These are phyloP conservation scores for Colletotrichum sp. DNA, from an alignment of 2,329 filamentous ascomycete species.

Conservation along the genomic window DNA sequence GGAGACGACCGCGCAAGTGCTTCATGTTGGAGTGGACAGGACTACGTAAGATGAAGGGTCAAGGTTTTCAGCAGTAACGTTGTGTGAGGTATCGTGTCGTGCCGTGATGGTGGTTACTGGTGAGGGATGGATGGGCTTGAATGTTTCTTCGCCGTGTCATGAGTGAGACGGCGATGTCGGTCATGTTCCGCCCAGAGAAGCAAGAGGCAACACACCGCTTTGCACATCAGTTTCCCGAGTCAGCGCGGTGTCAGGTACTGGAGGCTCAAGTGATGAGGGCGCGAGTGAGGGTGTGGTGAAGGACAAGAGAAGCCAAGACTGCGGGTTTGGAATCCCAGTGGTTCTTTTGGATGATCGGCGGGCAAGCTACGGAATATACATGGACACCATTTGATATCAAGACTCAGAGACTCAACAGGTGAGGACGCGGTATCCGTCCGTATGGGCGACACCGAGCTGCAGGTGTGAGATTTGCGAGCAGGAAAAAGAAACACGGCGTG, in stretches of 20 bases:
- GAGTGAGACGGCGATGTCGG: neutral
- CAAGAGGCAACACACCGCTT: neutral
- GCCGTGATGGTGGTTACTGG: neutral
- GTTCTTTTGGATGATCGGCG: slow-evolving; percentile 1
- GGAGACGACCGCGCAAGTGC: neutral
- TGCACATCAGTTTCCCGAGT: slow-evolving; percentile 8
- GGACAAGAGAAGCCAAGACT: neutral
- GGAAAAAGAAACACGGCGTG: neutral
- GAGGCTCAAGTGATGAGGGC: slow-evolving; percentile 3
- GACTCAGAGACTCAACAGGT: neutral
- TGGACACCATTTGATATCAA: neutral
- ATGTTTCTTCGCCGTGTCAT: neutral
- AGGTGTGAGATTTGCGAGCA: neutral
- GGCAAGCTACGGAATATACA: neutral
- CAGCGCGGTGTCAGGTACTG: neutral
- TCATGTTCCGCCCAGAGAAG: neutral
- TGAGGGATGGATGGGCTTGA: neutral
- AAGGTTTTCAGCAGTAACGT: neutral
- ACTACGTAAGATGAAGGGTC: neutral
- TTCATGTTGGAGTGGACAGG: neutral
- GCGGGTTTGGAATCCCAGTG: neutral
- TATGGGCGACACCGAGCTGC: neutral
- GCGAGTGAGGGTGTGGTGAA: neutral
- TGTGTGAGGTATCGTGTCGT: neutral
- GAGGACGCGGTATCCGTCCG: neutral